Evolutionary conservation across 2,329 filamentous ascomycete genomes (phyloP).

Genomic region (Curvularia sp.): DNA sequence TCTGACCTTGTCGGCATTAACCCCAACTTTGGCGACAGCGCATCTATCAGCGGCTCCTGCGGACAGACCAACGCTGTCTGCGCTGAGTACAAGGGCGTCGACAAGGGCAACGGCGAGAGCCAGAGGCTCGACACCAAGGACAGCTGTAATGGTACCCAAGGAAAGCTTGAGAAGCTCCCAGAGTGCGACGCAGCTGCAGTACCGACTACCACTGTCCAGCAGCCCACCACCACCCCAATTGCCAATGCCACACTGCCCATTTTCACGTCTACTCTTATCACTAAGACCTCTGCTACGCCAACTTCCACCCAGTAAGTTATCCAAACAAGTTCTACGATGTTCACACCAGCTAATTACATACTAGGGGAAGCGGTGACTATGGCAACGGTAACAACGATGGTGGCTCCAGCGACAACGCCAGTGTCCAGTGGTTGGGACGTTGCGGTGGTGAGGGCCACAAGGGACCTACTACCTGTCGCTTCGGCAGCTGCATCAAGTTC

Average conservation of each 20-base stretch:
- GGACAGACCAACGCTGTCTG: constrained; percentile 31
- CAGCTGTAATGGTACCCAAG: constrained; percentile 25
- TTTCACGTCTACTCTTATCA: constrained; percentile 1
- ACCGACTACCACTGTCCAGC: not conserved
- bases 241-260: not conserved
- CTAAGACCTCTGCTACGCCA: constrained; percentile 6
- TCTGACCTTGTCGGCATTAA: constrained; percentile 55
- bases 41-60: constrained; percentile 53
- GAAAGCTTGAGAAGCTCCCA: constrained; percentile 27
- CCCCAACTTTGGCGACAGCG: constrained; percentile 57
- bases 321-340: not conserved
- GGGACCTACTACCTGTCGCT: constrained; percentile 48
- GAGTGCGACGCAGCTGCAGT: constrained; percentile 15
- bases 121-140: constrained; percentile 24
- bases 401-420: not conserved
- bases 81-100: constrained; percentile 33
- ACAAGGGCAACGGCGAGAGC: constrained; percentile 28
- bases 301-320: constrained; percentile 4
- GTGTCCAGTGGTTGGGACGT: constrained; percentile 37
- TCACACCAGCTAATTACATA: not conserved
- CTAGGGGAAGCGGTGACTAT: not conserved
- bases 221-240: constrained; percentile 3
- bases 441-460: constrained; percentile 53
- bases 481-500: constrained; percentile 46
- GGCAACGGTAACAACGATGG: not conserved